Percentiles rank a stretch among this genome's conserved stretches.
These are phyloP conservation scores for Calonectria multiphialidica DNA, from an alignment of 2,329 filamentous ascomycete species.

Conservation along the genomic window DNA sequence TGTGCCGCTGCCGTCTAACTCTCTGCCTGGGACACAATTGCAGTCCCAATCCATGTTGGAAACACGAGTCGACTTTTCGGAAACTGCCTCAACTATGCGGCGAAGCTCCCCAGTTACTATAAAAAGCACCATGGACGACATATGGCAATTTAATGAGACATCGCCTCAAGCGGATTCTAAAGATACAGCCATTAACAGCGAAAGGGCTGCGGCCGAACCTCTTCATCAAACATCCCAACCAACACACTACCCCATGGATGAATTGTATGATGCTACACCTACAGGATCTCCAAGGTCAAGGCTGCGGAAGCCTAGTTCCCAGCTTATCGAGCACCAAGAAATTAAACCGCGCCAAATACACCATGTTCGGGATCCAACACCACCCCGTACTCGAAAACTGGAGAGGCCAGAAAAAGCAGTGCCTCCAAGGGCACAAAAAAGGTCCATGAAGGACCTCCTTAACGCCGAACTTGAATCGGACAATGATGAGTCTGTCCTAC, in stretches of 20 bases:
- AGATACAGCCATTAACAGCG: conserved; percentile 5
- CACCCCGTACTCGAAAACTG: background rate
- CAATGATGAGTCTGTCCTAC: background rate
- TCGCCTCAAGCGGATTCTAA: conserved; percentile 15
- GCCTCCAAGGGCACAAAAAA: conserved; percentile 7
- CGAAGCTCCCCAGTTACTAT: conserved; percentile 46
- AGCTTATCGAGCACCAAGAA: background rate
- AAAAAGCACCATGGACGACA: conserved; percentile 17
- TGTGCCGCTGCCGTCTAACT: conserved; percentile 39
- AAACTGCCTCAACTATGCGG: conserved; percentile 49
- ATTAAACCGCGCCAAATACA: background rate
- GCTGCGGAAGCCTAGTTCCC: background rate
- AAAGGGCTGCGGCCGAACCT: conserved; percentile 1
- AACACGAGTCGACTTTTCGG: conserved; percentile 47
- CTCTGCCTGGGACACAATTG: background rate
- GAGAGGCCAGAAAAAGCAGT: background rate
- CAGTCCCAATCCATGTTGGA: background rate
- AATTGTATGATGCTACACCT: conserved; percentile 45
- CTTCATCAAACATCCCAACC: background rate
- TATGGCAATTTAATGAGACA: conserved; percentile 34
- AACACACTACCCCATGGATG: conserved; percentile 42
- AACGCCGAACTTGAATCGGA: conserved; percentile 8
- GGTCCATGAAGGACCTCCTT: conserved; percentile 10
- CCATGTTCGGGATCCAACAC: background rate
- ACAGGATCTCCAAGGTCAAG: conserved; percentile 10